Conservation (phyloP, 169 alveolate species). For the Cryptosporidium canis region DNA sequence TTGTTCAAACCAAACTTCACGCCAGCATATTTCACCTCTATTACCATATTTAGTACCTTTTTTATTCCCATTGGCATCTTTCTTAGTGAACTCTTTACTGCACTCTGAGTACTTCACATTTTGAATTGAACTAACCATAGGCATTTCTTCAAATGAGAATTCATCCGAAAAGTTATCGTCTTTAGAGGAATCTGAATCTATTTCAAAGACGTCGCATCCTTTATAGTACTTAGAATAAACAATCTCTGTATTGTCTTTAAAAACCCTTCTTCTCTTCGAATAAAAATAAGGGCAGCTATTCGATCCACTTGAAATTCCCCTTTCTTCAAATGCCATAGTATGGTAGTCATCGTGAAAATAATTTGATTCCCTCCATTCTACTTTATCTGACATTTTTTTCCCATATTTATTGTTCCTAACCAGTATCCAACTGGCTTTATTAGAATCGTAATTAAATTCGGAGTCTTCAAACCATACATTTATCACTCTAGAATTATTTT, state of each 20-base stretch:
- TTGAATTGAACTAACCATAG: neutral
- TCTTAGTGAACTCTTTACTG: conserved; percentile 24
- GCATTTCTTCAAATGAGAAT: neutral
- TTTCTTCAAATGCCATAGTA: conserved; percentile 1
- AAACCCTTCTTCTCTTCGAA: neutral
- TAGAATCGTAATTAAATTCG: conserved; percentile 9
- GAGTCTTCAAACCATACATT: conserved; percentile 37
- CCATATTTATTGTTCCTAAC: conserved; percentile 42
- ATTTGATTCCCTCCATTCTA: conserved; percentile 56
- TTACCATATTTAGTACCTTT: conserved; percentile 35
- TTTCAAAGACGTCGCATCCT: neutral
- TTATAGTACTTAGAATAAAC: neutral
- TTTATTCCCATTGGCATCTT: conserved; percentile 41
- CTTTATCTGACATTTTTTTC: neutral
- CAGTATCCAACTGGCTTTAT: neutral
- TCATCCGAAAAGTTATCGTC: neutral
- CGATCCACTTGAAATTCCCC: neutral
- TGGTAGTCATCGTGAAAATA: neutral
- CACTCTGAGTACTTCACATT: neutral
- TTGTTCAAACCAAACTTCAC: conserved; percentile 70
- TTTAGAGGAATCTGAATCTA: neutral
- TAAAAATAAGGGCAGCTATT: neutral
- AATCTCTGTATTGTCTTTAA: conserved; percentile 12
- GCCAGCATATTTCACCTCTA: neutral
- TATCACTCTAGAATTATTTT: conserved; percentile 24